A percentile compares a stretch with the other conserved stretches of the same genome.
Conservation (phyloP, 352 stramenopile species). For the Globisporangium polare region DNA sequence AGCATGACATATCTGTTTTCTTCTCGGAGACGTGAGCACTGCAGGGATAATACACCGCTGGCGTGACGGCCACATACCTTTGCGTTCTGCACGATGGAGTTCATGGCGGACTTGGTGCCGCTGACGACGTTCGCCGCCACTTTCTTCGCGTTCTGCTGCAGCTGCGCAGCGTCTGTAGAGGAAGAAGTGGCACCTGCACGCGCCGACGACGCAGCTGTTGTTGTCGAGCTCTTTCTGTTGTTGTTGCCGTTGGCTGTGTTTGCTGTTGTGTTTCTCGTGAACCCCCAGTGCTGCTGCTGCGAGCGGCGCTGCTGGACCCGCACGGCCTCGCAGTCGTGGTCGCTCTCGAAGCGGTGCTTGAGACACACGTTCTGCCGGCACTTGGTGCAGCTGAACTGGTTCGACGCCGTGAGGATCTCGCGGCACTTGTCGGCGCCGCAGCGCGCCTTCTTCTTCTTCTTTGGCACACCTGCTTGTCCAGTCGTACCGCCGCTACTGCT, state of each 20-base stretch:
- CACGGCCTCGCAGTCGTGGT: constrained; percentile 55
- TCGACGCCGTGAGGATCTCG: constrained; percentile 61
- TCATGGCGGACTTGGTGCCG: constrained; percentile 38
- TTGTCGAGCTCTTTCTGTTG: constrained; percentile 13
- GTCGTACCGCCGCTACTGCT: background rate
- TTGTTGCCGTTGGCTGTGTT: background rate
- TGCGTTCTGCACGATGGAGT: constrained; percentile 40
- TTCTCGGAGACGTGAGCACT: background rate
- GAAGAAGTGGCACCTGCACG: background rate
- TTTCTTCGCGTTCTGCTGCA: constrained; percentile 27
- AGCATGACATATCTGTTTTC: background rate
- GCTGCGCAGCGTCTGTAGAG: constrained; percentile 7
- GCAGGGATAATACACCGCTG: background rate
- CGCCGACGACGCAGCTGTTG: background rate
- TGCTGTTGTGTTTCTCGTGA: constrained; percentile 13
- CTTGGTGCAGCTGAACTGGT: constrained; percentile 67
- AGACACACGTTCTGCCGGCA: constrained; percentile 74
- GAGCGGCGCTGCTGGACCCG: constrained; percentile 34
- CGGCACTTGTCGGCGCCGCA: constrained; percentile 55
- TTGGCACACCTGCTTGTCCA: constrained; percentile 6
- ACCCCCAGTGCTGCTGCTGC: constrained; percentile 41
- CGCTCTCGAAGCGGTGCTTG: constrained; percentile 68
- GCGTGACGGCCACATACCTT: constrained; percentile 21
- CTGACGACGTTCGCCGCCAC: constrained; percentile 30
- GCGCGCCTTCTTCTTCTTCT: constrained; percentile 70